phyloP scores from a whole-genome alignment of 2,329 filamentous ascomycete genomes.

The Ceratocystis papillata region DNA sequence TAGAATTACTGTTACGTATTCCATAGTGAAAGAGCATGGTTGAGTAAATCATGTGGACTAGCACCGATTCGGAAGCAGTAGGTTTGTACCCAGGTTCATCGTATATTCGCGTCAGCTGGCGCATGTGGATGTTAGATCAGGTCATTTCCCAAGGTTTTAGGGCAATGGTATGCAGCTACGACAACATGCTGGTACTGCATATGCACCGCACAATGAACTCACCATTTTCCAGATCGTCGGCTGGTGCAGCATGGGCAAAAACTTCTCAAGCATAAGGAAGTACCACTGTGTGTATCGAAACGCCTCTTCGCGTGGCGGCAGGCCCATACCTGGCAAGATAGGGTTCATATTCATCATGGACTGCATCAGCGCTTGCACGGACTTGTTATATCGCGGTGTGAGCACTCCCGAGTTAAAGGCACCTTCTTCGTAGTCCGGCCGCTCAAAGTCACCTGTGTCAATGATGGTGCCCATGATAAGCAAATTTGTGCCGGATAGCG shows the following conservation, averaged over 20 bases:
- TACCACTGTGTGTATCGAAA: slow-evolving; percentile 65
- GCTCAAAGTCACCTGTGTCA: slow-evolving; percentile 63
- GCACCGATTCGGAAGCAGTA: slow-evolving; percentile 53
- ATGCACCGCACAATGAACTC: slow-evolving; percentile 28
- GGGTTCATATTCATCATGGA: slow-evolving; percentile 53
- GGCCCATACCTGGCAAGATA: slow-evolving; percentile 42
- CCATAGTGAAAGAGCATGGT: slow-evolving; percentile 68
- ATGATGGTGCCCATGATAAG: slow-evolving; percentile 70
- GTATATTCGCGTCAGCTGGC: slow-evolving; percentile 53
- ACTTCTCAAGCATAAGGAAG: slow-evolving; percentile 60
- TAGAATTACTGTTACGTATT: slow-evolving; percentile 52
- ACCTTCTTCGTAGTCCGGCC: slow-evolving; percentile 52
- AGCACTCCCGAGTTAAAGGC: slow-evolving; percentile 25
- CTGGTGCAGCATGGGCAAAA: slow-evolving; percentile 66
- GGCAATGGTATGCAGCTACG: not conserved
- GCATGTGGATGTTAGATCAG: not conserved
- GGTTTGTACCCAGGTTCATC: slow-evolving; percentile 56
- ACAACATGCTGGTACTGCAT: no score
- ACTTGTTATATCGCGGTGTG: slow-evolving; percentile 54
- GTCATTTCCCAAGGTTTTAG: not conserved
- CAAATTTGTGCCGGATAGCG: slow-evolving; percentile 65
- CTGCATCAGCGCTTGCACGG: slow-evolving; percentile 57
- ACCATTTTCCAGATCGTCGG: slow-evolving; percentile 60
- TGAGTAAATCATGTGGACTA: slow-evolving; percentile 69
- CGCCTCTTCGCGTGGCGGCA: slow-evolving; percentile 55